Conservation (phyloP, 2,329 filamentous ascomycete species). For the Karstenula rhodostoma region DNA sequence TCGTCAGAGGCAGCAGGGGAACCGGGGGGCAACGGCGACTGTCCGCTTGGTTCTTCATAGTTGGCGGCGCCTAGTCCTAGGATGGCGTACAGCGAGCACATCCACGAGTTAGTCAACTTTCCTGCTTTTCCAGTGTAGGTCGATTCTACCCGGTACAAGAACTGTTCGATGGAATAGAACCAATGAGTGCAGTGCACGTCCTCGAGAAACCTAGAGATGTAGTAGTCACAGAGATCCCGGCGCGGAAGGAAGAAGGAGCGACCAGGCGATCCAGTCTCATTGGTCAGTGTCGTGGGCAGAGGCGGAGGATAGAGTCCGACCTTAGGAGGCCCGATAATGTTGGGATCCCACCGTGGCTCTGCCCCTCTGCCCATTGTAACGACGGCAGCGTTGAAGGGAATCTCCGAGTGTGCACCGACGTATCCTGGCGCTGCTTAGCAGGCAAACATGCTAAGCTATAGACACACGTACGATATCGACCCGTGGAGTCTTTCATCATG, state of each 20-base stretch:
- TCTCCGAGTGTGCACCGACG: slow-evolving; percentile 48
- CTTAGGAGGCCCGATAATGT: slow-evolving; percentile 41
- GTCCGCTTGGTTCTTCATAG: slow-evolving; percentile 29
- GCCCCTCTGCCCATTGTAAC: slow-evolving; percentile 36
- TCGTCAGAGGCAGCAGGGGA: slow-evolving; percentile 29
- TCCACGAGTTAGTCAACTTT: slow-evolving; percentile 41
- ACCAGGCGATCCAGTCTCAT: slow-evolving; percentile 29
- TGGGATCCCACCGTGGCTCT: slow-evolving; percentile 25
- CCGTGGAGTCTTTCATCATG: slow-evolving; percentile 49
- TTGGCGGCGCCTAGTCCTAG: slow-evolving; percentile 44
- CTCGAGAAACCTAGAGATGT: slow-evolving; percentile 44
- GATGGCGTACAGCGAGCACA: slow-evolving; percentile 48
- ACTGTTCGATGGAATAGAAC: slow-evolving; percentile 45
- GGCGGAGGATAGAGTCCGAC: slow-evolving; percentile 44
- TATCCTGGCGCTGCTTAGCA: slow-evolving; percentile 31
- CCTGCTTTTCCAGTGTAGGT: slow-evolving; percentile 38
- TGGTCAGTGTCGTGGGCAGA: slow-evolving; percentile 29
- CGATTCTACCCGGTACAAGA: slow-evolving; percentile 42
- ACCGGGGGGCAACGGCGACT: slow-evolving; percentile 29
- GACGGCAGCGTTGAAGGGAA: slow-evolving; percentile 49
- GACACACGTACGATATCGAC: slow-evolving; percentile 36
- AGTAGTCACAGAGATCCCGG: slow-evolving; percentile 39
- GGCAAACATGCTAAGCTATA: not conserved
- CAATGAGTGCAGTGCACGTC: slow-evolving; percentile 49
- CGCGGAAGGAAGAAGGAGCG: slow-evolving; percentile 38